These are phyloP conservation scores for Pittosporum tobira DNA, from an alignment of 129 eudicot genomes.

Conservation along the genomic window DNA sequence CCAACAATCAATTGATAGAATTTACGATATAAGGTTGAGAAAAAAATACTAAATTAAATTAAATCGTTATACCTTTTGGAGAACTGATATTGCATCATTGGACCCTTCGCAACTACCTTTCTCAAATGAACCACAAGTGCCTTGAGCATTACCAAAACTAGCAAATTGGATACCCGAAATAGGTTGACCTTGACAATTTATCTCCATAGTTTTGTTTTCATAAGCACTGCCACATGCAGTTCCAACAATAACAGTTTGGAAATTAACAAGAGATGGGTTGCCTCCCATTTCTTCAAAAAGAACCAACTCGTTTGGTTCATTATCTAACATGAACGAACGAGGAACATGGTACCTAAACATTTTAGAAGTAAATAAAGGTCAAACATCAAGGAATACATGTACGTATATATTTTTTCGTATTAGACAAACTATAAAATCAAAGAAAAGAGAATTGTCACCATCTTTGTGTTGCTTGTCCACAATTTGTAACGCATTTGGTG, in stretches of 20 bases:
- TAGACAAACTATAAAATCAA: too few relatives aligned
- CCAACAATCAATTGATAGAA: too few relatives aligned
- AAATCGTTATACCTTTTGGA: background rate
- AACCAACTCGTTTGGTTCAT: constrained; percentile 9
- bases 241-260: constrained; percentile 11
- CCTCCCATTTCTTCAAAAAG: constrained; percentile 29
- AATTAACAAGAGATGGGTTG: constrained; percentile 11
- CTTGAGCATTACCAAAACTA: constrained; percentile 10
- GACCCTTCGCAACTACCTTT: constrained; percentile 9
- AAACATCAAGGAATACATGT: too few relatives aligned
- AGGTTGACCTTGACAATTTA: constrained; percentile 6
- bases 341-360: constrained; percentile 23
- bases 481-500: constrained; percentile 30
- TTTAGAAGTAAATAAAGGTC: background rate
- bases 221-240: constrained; percentile 11
- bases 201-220: constrained; percentile 8
- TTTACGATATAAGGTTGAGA: background rate
- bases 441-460: too few relatives aligned
- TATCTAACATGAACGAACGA: background rate
- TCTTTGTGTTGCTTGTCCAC: constrained; percentile 49
- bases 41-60: too few relatives aligned
- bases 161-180: constrained; percentile 14
- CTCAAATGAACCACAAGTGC: constrained; percentile 9
- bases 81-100: background rate
- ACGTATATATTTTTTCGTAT: too few relatives aligned